A percentile compares a stretch with the other conserved stretches of the same genome.
Conservation (phyloP, 371 early-diverging fungal species). For the Mucor mucedo region DNA sequence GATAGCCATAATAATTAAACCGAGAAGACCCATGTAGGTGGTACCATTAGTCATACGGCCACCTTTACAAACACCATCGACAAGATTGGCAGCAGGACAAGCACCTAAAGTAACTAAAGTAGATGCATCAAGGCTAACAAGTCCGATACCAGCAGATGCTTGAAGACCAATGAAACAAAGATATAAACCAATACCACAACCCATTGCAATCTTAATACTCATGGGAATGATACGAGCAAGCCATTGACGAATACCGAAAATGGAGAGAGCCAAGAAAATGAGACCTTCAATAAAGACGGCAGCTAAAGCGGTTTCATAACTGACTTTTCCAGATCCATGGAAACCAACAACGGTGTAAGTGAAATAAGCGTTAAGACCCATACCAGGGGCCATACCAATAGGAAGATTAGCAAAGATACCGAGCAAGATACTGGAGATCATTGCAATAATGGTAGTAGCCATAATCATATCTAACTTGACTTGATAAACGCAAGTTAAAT, state of each 20-base stretch:
- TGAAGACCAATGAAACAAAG: conserved; percentile 79
- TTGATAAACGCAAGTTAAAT: conserved; percentile 64
- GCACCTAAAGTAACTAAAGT: conserved; percentile 75
- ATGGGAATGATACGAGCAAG: conserved; percentile 75
- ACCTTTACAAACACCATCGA: conserved; percentile 53
- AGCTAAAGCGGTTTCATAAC: conserved; percentile 72
- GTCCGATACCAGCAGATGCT: conserved; percentile 78
- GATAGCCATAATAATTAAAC: conserved; percentile 71
- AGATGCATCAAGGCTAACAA: conserved; percentile 61
- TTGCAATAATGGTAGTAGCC: conserved; percentile 70
- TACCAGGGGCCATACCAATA: conserved; percentile 76
- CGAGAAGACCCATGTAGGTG: conserved; percentile 77
- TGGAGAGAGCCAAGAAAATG: conserved; percentile 71
- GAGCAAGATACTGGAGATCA: conserved; percentile 70
- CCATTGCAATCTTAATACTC: conserved; percentile 75
- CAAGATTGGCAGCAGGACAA: conserved; percentile 60
- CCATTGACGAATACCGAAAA: conserved; percentile 81
- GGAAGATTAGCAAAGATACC: conserved; percentile 79
- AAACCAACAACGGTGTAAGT: conserved; percentile 81
- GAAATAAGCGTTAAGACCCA: conserved; percentile 86
- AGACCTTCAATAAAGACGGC: conserved; percentile 84
- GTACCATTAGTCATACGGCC: conserved; percentile 72
- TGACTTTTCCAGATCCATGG: conserved; percentile 73
- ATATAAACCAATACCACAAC: conserved; percentile 80
- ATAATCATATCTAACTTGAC: conserved; percentile 74